Percentiles rank a stretch among this genome's conserved stretches.
These are phyloP conservation scores for Metroxylon sagu DNA, from an alignment of 176 grass and related monocot genomes.

Conservation along the genomic window DNA sequence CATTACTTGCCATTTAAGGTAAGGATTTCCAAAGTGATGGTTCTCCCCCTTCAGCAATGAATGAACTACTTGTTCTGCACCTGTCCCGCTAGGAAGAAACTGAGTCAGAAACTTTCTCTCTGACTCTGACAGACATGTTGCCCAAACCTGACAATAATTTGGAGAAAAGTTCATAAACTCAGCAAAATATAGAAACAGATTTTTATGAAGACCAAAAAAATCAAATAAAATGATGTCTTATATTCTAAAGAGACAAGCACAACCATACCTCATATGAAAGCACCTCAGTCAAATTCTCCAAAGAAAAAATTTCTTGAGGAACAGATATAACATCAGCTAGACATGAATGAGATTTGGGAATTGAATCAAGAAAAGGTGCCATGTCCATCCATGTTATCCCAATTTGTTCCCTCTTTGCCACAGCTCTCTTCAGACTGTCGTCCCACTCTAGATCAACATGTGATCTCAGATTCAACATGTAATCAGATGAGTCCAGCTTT, in stretches of 20 bases:
- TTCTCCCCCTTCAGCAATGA: conserved; percentile 40
- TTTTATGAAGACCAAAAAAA: conserved; percentile 1
- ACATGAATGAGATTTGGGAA: conserved; percentile 25
- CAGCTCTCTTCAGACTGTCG: conserved; percentile 42
- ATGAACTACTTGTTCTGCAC: conserved; percentile 46
- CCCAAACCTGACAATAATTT: conserved; percentile 45
- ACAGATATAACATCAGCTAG: conserved; percentile 67
- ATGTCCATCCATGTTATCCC: conserved; percentile 71
- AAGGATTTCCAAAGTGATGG: conserved; percentile 43
- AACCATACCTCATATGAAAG: conserved; percentile 70
- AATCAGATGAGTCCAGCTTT: conserved; percentile 42
- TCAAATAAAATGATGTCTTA: not conserved
- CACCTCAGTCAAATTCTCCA: conserved; percentile 47
- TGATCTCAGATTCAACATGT: conserved; percentile 47
- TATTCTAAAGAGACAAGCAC: not conserved
- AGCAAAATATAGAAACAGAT: not conserved
- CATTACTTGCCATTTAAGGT: conserved; percentile 48
- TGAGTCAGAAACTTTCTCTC: conserved; percentile 54
- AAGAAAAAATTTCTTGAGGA: conserved; percentile 50
- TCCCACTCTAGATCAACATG: conserved; percentile 65
- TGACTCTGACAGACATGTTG: conserved; percentile 45
- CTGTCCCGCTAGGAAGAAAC: conserved; percentile 43
- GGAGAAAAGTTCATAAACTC: not conserved
- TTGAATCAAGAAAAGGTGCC: conserved; percentile 47
- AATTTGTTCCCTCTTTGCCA: conserved; percentile 66